phyloP scores from a whole-genome alignment of 2,329 filamentous ascomycete species.

The Neurospora crassa region DNA sequence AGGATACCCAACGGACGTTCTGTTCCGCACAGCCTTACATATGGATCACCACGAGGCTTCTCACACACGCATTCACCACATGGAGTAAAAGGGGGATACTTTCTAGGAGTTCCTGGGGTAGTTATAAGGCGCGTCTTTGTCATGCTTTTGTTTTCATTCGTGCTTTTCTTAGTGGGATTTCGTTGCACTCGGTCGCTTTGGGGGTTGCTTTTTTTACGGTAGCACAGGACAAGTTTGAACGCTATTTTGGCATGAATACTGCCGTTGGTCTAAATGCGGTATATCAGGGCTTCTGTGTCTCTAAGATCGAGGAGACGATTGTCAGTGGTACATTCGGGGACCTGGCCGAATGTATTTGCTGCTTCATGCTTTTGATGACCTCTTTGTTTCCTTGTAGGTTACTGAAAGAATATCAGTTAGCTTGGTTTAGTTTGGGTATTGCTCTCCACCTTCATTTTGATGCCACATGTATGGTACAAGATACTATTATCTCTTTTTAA shows the following conservation, averaged over 20 bases:
- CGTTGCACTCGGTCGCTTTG: background rate
- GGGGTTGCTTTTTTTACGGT: background rate
- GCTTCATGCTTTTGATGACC: background rate
- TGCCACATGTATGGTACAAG: background rate
- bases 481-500: too few relatives aligned
- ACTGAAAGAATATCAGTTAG: background rate
- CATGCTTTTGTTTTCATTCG: background rate
- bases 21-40: background rate
- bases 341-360: background rate
- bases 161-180: background rate
- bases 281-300: background rate
- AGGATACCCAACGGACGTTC: constrained; percentile 6
- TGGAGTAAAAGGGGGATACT: background rate
- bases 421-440: background rate
- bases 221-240: background rate
- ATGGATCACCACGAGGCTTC: background rate
- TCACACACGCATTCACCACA: background rate
- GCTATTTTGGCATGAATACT: background rate
- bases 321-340: background rate
- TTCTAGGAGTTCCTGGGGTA: background rate
- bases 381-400: background rate
- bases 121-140: background rate
- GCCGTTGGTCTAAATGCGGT: background rate
- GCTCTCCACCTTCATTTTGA: background rate
- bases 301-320: background rate